Evolutionary conservation across 2,329 filamentous ascomycete genomes (phyloP), one percentile per base, ranked within the genome.

Genomic region (Colletotrichum plurivorum): DNA sequence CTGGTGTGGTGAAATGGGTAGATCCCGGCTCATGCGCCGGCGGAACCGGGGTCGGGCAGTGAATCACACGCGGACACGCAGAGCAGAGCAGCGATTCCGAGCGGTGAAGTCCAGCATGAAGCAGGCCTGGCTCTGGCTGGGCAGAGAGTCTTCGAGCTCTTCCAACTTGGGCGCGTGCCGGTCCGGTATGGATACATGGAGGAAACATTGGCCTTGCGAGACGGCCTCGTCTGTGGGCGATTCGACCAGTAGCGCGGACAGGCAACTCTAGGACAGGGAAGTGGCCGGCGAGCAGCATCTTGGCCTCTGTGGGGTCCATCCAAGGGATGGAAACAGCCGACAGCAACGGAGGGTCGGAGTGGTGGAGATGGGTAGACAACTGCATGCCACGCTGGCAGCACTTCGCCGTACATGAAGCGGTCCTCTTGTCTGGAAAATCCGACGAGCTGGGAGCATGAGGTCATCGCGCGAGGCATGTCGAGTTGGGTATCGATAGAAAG

Each of bases 311-410:
- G 43, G 45, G 61, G 41, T 49, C 69, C 69, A 60, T 55, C 51
- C 54, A 56, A 43, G 54, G 39, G 48, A 66, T 71, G 60, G 67
- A 62, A 71, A 66, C 70, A 71, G 51, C 68, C 64, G 70, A 70
- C 63, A 46, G 63, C 20, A 48, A 66, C 22, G 51, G 63, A 52
- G 62, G 55, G 51, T 69, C 45, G 43, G 20, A 56, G 67, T 67
- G 62, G 70, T 67, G 61, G 63, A 39, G 60, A 67, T 25, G 51
- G 55, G 51, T 61, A 61, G 25, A 49, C 49, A 52, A 61, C 69
- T 71, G 70, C 70, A 71, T 70, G 70, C 67, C 70, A 71, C 70
- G 70, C 68, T 71, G 70, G 70, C 70, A 71, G 63, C 65, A 69
- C 65, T 58, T 66, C 36, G 54, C 43, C 39, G 55, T 52, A 66